Base-by-base conservation (phyloP, 2,329 filamentous ascomycete species). In the Endoconidiophora polonica region DNA sequence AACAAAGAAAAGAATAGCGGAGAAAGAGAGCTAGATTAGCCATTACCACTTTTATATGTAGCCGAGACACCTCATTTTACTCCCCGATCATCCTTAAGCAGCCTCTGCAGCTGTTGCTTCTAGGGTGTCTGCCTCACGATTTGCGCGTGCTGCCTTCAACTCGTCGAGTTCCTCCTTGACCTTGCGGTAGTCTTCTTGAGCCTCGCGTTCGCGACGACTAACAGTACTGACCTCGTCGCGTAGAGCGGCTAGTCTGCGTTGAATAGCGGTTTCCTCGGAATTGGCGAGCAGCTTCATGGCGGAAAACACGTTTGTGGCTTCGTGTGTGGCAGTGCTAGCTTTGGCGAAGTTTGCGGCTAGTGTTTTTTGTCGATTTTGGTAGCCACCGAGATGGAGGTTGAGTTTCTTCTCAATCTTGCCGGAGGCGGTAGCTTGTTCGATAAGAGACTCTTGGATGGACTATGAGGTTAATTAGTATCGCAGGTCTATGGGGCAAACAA, bases 371-470 rank as follows among this genome's bases (percentile, higher is more conserved):
- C 91, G 82, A 57, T 87, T 80, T 62, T 88, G 81, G 66, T 98
- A 98, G 12, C 91, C 91, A 22, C 88, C 88, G 2, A 94, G 77
- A 58, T 91, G 81, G 49, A 94, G 71, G 0, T 73, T 72, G n/a
- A 98, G 75, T 65, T 91, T 95, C 74, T 94, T 94, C 66, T 96
- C 88, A 1, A 94, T 69, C 64, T 90, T 93, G 61, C 86, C 86
- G 49, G 84, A 85, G 52, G 81, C 75, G 57, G 90, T 81, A 2
- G 88, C 91, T 0, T 79, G 78, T 2, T 74, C 68, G 57, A 84
- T 73, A 55, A 94, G 83, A 5, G 74, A 71, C 44, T 84, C 76
- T 64, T 91, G 83, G 1, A 87, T 74, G 43, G 72, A 73, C 79
- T 83, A 50, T 46, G 20, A 53, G 40, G 48, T 23, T 53, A 16